Evolutionary conservation across 169 alveolate species (phyloP).

Genomic region (Cryptosporidium viatorum): DNA sequence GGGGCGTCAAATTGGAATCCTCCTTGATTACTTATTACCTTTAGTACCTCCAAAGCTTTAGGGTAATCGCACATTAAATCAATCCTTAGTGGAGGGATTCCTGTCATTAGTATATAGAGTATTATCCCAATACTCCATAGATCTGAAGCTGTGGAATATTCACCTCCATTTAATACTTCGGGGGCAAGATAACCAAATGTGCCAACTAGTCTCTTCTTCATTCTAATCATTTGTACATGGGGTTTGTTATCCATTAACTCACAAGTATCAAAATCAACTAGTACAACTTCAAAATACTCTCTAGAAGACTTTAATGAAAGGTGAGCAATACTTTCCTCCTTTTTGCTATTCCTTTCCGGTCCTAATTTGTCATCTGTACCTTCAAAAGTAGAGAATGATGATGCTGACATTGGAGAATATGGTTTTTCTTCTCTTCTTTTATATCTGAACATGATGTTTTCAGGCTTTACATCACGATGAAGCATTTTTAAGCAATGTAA

Average conservation of each 20-base stretch:
- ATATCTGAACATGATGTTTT: slow-evolving; percentile 84
- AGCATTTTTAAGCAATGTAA: slow-evolving; percentile 84
- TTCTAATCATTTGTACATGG: slow-evolving; percentile 56
- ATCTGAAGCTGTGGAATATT: slow-evolving; percentile 88
- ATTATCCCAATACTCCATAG: slow-evolving; percentile 92
- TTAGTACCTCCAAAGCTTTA: slow-evolving; percentile 84
- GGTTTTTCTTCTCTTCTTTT: slow-evolving; percentile 66
- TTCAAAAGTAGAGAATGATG: slow-evolving; percentile 75
- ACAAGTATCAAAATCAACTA: slow-evolving; percentile 87
- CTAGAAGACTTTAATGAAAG: slow-evolving; percentile 56
- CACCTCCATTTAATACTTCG: slow-evolving; percentile 85
- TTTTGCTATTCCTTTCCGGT: background rate
- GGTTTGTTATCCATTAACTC: slow-evolving; percentile 81
- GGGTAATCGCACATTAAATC: slow-evolving; percentile 87
- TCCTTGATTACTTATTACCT: slow-evolving; percentile 81
- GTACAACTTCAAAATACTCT: slow-evolving; percentile 79
- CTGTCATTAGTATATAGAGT: slow-evolving; percentile 90
- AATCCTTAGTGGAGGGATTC: slow-evolving; percentile 91
- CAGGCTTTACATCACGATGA: slow-evolving; percentile 89
- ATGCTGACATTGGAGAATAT: slow-evolving; percentile 79
- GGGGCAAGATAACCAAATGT: slow-evolving; percentile 87
- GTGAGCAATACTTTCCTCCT: slow-evolving; percentile 47
- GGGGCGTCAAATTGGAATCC: slow-evolving; percentile 88
- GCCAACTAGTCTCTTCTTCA: slow-evolving; percentile 85
- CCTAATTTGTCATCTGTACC: slow-evolving; percentile 2